Percentiles rank a stretch among this genome's conserved stretches.
These are phyloP conservation scores for Kodamaea arcana DNA, from an alignment of 1,139 yeast genomes.

Conservation along the genomic window DNA sequence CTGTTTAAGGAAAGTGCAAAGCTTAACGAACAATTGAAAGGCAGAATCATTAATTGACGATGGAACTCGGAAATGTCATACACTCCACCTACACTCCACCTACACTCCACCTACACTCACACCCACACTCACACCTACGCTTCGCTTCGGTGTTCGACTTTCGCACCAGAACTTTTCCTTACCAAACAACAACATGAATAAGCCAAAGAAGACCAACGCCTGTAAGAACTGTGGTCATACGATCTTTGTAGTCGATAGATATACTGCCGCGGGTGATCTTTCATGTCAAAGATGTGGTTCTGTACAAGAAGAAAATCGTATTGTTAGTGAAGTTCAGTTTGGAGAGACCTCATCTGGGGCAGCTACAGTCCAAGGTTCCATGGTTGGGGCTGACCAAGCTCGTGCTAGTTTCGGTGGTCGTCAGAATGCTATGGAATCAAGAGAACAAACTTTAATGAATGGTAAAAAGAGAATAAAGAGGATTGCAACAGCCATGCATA, in stretches of 20 bases:
- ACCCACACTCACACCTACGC: too few species aligned
- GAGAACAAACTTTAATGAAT: constrained; percentile 82
- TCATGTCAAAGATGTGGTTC: constrained; percentile 82
- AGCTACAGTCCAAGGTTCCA: constrained; percentile 92
- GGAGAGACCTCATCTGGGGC: constrained; percentile 93
- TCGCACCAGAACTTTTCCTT: too few species aligned
- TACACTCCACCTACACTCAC: too few species aligned
- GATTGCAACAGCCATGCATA: constrained; percentile 71
- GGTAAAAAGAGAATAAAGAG: constrained; percentile 75
- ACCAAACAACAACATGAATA: constrained; percentile 11
- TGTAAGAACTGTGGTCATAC: constrained; percentile 35
- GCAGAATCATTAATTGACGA: too few species aligned
- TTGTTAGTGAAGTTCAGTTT: constrained; percentile 91
- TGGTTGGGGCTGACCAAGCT: constrained; percentile 83
- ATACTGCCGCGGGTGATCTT: constrained; percentile 67
- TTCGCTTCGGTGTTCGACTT: too few species aligned
- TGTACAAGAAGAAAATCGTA: constrained; percentile 87
- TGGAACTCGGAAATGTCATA: too few species aligned
- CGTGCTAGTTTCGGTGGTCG: constrained; percentile 66
- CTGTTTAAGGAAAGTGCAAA: too few species aligned
- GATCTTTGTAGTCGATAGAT: constrained; percentile 28
- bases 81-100: too few species aligned
- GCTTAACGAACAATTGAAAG: too few species aligned
- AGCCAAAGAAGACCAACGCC: constrained; percentile 9
- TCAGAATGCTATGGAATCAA: constrained; percentile 70